These are phyloP conservation scores for Penicillium pancosmium DNA, from an alignment of 495 filamentous ascomycete species.

Conservation along the genomic window DNA sequence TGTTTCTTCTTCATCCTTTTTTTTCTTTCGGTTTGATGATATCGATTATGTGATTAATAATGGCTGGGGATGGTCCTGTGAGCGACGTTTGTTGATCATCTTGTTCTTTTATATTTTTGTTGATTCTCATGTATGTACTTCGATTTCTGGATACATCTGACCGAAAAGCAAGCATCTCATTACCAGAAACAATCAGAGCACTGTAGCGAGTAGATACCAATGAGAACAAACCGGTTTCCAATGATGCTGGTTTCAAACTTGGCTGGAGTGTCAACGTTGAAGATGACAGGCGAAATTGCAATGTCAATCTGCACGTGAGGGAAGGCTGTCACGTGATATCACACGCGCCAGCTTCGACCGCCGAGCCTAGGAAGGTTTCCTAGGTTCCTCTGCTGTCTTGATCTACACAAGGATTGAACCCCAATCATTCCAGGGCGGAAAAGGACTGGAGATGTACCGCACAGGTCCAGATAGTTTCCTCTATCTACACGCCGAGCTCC, in stretches of 20 bases:
- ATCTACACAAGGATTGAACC: background rate
- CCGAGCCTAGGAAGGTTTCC: background rate
- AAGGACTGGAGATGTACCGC: background rate
- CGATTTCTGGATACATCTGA: background rate
- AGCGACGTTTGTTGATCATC: constrained; percentile 7
- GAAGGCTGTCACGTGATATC: background rate
- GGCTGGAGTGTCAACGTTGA: background rate
- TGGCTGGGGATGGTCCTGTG: constrained; percentile 14
- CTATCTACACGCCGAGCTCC: constrained; percentile 80
- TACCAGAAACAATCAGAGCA: background rate
- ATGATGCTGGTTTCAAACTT: background rate
- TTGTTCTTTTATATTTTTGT: background rate
- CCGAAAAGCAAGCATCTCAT: constrained; percentile 1
- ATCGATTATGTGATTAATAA: constrained; percentile 13
- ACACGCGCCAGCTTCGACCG: background rate
- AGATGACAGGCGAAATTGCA: background rate
- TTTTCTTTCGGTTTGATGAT: constrained; percentile 9
- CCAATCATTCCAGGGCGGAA: background rate
- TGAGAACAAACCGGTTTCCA: background rate
- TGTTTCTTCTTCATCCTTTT: constrained; percentile 5
- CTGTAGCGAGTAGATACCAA: background rate
- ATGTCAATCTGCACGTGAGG: background rate
- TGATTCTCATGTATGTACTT: constrained; percentile 8
- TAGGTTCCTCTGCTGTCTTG: background rate
- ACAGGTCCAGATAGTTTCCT: constrained; percentile 24